Evolutionary conservation across 2,329 filamentous ascomycete genomes (phyloP).

Genomic region (Beauveria australis): DNA sequence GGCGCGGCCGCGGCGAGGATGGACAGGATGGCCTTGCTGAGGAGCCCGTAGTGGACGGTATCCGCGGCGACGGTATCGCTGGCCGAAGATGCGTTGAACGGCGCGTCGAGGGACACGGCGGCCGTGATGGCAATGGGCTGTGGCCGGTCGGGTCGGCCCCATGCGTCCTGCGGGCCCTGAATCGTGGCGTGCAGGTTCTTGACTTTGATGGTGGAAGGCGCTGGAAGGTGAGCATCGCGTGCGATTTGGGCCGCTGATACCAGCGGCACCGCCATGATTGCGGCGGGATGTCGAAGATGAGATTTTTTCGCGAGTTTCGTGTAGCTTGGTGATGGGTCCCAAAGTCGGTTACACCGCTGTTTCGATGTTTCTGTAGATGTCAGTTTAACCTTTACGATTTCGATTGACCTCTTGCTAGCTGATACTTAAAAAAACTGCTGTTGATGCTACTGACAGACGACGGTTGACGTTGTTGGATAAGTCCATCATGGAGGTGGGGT

Average conservation of each 20-base stretch:
- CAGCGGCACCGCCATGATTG: constrained; percentile 1
- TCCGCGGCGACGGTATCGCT: constrained; percentile 56
- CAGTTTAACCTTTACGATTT: too few species aligned
- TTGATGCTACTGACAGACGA: too few species aligned
- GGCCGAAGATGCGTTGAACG: constrained; percentile 50
- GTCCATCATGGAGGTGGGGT: too few species aligned
- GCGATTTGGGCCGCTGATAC: neutral
- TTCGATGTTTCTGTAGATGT: too few species aligned
- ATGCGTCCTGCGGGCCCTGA: constrained; percentile 55
- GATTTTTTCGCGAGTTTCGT: neutral
- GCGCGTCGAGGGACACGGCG: constrained; percentile 44
- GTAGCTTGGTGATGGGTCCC: too few species aligned
- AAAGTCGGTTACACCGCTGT: too few species aligned
- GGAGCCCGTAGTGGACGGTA: constrained; percentile 66
- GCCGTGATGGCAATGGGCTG: constrained; percentile 58
- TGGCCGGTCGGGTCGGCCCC: constrained; percentile 49
- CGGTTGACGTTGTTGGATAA: too few species aligned
- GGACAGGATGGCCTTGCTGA: constrained; percentile 57
- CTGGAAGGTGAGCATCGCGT: neutral
- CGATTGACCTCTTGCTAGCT: too few species aligned
- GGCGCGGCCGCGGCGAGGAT: constrained; percentile 29
- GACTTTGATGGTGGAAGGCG: constrained; percentile 46
- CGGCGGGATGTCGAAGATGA: neutral
- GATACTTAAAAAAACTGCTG: too few species aligned
- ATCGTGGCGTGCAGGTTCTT: constrained; percentile 52